Percentiles rank a stretch among this genome's conserved stretches.
Evolutionary conservation across 371 early-diverging fungal genomes (phyloP).

Genomic region (Lichtheimia ramosa): DNA sequence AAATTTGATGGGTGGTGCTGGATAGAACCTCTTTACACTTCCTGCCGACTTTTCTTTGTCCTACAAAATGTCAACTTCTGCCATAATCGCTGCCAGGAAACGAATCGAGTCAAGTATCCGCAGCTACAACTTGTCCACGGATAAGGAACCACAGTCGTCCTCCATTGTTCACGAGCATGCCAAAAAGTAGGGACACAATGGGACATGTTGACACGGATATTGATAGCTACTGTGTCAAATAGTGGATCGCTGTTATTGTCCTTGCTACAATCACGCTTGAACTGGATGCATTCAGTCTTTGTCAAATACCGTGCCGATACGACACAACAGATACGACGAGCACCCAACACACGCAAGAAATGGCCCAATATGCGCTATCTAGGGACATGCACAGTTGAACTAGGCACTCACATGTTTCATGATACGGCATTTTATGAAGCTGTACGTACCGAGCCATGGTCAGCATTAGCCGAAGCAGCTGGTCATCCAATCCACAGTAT

Average conservation of each 20-base stretch:
- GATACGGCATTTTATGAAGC: conserved; percentile 46
- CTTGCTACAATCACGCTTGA: conserved; percentile 43
- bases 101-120: conserved; percentile 25
- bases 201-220: neutral
- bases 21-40: too few relatives aligned
- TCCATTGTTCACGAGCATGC: conserved; percentile 10
- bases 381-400: conserved; percentile 30
- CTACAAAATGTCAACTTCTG: conserved; percentile 30
- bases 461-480: conserved; percentile 15
- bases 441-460: conserved; percentile 28
- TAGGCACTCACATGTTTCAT: conserved; percentile 43
- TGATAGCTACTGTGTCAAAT: conserved; percentile 17
- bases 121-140: conserved; percentile 20
- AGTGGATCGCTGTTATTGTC: conserved; percentile 30
- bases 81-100: conserved; percentile 33
- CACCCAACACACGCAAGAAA: conserved; percentile 28
- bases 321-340: conserved; percentile 37
- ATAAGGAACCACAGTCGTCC: conserved; percentile 8
- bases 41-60: neutral
- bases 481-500: neutral
- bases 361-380: conserved; percentile 45
- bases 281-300: conserved; percentile 41
- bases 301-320: conserved; percentile 38
- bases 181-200: neutral
- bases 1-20: too few relatives aligned